These are phyloP conservation scores for Corinectria fuckeliana DNA, from an alignment of 2,329 filamentous ascomycete species.

Conservation along the genomic window DNA sequence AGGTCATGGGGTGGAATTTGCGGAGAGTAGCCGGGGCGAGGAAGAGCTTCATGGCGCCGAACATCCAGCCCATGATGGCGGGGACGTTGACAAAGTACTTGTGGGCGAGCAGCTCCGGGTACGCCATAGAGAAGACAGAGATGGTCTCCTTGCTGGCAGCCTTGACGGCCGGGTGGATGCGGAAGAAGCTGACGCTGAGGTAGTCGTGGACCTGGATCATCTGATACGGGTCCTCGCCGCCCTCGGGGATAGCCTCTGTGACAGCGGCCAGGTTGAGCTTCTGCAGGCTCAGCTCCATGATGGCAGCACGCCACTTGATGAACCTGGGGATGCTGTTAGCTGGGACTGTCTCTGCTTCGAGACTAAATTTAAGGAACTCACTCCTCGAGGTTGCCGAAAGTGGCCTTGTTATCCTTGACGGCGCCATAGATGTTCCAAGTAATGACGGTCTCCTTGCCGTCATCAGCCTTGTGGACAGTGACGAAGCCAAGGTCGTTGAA, in stretches of 20 bases:
- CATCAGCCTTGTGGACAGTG: constrained; percentile 68
- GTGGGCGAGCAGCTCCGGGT: constrained; percentile 82
- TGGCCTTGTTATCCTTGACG: constrained; percentile 81
- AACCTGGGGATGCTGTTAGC: constrained; percentile 63
- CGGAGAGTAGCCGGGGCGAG: constrained; percentile 75
- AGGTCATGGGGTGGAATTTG: constrained; percentile 80
- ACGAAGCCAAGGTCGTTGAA: constrained; percentile 84
- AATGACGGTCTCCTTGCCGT: constrained; percentile 67
- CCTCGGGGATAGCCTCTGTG: constrained; percentile 73
- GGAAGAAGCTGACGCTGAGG: constrained; percentile 83
- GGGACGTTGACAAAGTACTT: constrained; percentile 98
- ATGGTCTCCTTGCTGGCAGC: constrained; percentile 82
- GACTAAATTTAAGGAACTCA: constrained; percentile 53
- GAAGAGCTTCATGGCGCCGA: constrained; percentile 76
- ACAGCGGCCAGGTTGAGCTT: constrained; percentile 75
- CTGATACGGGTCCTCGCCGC: constrained; percentile 82
- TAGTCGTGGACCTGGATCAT: constrained; percentile 96
- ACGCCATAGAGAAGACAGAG: constrained; percentile 78
- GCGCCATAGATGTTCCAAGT: constrained; percentile 95
- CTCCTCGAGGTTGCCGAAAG: constrained; percentile 84
- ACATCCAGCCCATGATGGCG: constrained; percentile 87
- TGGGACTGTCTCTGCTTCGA: background rate
- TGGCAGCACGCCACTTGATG: constrained; percentile 84
- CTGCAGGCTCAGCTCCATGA: constrained; percentile 86
- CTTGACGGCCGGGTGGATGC: constrained; percentile 78